These are phyloP conservation scores for Boletus barrowsii DNA, from an alignment of 768 basidiomycete genomes.

Conservation along the genomic window DNA sequence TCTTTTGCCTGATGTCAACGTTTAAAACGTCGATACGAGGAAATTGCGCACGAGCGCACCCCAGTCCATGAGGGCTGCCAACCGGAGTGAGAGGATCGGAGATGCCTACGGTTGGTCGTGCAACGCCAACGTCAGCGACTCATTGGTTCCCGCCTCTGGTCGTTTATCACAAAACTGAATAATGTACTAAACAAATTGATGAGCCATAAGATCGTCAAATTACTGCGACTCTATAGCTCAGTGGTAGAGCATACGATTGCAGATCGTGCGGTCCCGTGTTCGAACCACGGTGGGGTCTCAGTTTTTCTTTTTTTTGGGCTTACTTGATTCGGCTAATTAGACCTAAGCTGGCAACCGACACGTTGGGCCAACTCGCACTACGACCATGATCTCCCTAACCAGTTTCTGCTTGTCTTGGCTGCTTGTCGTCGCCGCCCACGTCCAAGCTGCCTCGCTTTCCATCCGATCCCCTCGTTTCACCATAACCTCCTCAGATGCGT, in stretches of 20 bases:
- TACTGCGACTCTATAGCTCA: conserved; percentile 34
- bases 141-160: too few relatives aligned
- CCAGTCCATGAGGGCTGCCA: too few relatives aligned
- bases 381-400: conserved; percentile 21
- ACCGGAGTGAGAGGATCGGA: too few relatives aligned
- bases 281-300: conserved; percentile 52
- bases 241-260: conserved; percentile 61
- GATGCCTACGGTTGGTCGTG: too few relatives aligned
- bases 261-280: conserved; percentile 59
- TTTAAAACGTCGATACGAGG: too few relatives aligned
- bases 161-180: too few relatives aligned
- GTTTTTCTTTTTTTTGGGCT: not conserved
- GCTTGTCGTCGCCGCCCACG: conserved; percentile 44
- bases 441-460: conserved; percentile 55
- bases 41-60: too few relatives aligned
- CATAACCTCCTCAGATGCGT: conserved; percentile 55
- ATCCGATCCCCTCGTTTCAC: conserved; percentile 60
- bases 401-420: conserved; percentile 30
- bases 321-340: too few relatives aligned
- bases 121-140: too few relatives aligned
- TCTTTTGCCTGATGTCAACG: too few relatives aligned
- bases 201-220: too few relatives aligned
- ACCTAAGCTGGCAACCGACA: not conserved
- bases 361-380: conserved; percentile 8
- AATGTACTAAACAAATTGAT: too few relatives aligned